Base-by-base conservation (phyloP, 2,329 filamentous ascomycete species). In the Monosporascus cannonballus region DNA sequence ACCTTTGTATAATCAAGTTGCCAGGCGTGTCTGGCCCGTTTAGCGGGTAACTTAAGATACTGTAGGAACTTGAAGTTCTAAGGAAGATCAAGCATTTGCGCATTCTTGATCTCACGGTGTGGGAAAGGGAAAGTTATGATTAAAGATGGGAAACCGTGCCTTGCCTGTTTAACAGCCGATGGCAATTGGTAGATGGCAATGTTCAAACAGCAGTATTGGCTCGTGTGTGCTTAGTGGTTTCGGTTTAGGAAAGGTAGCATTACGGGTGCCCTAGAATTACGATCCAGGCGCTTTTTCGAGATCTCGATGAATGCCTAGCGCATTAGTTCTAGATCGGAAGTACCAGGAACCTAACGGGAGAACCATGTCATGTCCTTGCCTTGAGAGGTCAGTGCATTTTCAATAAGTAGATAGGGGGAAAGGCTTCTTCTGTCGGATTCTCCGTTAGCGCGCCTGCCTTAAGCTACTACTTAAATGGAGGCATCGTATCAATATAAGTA, bases 171-270 rank as follows among this genome's bases (percentile, higher is more conserved):
- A 34, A 34, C 30, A 34, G 9, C 30, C 30, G 42, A 54, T 51
- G 55, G 56, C 56, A 57, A 54, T 53, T 34, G 54, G 57, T 65
- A 58, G 61, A 68, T 67, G 64, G 64, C 56, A 67, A 67, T 67
- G 61, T 63, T 61, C 55, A 65, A 64, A 62, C 61, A 64, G 60
- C 64, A 67, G 50, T 51, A 55, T 57, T 57, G 37, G 55, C 53
- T 51, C 55, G 47, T 50, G 50, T 39, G 36, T 45, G 34, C 41
- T 36, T 41, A 46, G 45, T 30, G 11, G 27, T 9, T 14, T 34
- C 30, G 11, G 30, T 34, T 61, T 54, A 59, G 57, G 57, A 59
- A 58, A 59, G 56, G 61, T 63, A 55, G 62, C 60, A 65, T 65
- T 59, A 63, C 64, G 60, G 62, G 58, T 59, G 60, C 54, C 51